phyloP scores from a whole-genome alignment of 2,329 filamentous ascomycete species.

The Scedosporium boydii region DNA sequence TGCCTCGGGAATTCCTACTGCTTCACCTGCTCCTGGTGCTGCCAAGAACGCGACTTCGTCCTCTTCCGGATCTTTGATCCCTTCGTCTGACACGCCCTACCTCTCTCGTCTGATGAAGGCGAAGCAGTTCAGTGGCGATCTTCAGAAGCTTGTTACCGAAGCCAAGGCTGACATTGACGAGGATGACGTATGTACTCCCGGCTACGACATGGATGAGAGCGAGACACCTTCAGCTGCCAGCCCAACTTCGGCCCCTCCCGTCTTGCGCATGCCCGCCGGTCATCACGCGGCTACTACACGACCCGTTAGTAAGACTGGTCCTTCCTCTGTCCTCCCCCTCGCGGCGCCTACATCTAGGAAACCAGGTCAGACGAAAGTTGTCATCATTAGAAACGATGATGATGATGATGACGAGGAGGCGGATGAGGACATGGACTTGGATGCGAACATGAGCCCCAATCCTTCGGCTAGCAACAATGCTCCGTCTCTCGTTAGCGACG shows the following conservation, averaged over 20 bases:
- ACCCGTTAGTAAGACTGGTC: conserved; percentile 1
- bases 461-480: conserved; percentile 66
- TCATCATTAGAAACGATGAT: conserved; percentile 14
- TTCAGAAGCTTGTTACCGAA: conserved; percentile 48
- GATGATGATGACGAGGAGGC: conserved; percentile 20
- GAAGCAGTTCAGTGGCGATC: conserved; percentile 51
- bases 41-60: background rate
- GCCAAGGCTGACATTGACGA: conserved; percentile 44
- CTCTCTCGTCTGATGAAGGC: conserved; percentile 56
- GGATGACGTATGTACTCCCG: conserved; percentile 37
- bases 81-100: conserved; percentile 52
- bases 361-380: background rate
- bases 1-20: conserved; percentile 8
- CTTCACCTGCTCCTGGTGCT: background rate
- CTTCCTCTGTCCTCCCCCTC: background rate
- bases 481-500: conserved; percentile 73
- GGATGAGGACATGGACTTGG: conserved; percentile 42
- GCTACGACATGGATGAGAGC: conserved; percentile 45
- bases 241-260: background rate
- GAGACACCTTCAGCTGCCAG: conserved; percentile 4
- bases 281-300: background rate
- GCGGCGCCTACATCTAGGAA: background rate
- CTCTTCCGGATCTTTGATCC: conserved; percentile 28
- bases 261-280: conserved; percentile 1
- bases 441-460: conserved; percentile 58